Evolutionary conservation across 495 filamentous ascomycete genomes (phyloP), one percentile per base, ranked within the genome.

Genomic region (Hyphodiscus hymeniophilus): DNA sequence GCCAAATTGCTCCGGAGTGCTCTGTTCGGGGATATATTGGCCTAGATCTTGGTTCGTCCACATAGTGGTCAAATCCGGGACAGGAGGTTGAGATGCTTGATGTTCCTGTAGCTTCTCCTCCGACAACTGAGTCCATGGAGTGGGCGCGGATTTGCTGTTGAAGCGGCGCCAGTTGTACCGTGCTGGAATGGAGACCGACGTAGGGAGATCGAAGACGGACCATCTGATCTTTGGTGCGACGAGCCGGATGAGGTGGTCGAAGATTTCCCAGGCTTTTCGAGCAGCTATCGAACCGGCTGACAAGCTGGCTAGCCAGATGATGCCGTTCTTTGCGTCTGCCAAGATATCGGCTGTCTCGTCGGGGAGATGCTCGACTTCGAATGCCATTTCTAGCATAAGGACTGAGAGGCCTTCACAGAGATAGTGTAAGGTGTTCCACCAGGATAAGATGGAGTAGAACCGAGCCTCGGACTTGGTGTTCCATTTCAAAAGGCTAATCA

Each of bases 341-440:
- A 74, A 64, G 3, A 80, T 65, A 38, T 71, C 68, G 3, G 61
- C 63, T 0, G 66, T 65, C 47, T 77, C 72, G 32, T 74, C 65
- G 1, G 75, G 73, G n/a, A 74, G 71, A 57, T 80, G 75, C 48
- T 76, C 68, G 12, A 67, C 66, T 23, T 63, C 59, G 48, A 74
- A 77, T 15, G 74, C 62, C 34, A 80, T 69, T 44, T 84, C 81
- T 8, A 81, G 60, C 30, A 83, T 66, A 3, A 85, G 64, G 1
- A 84, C 68, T 0, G 70, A 72, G 0, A 73, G 66, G 13, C 80
- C 74, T 60, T 81, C 77, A 65, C 79, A 81, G 13, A 84, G 58
- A 36, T 78, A 77, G 58, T 84, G 81, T 0, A 83, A 58, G 5
- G 74, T 66, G 45, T 68, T 75, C 81, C 81, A 85, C 78, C 80